These are phyloP conservation scores for Fusarium clavum DNA, from an alignment of 2,329 filamentous ascomycete species.

Conservation along the genomic window DNA sequence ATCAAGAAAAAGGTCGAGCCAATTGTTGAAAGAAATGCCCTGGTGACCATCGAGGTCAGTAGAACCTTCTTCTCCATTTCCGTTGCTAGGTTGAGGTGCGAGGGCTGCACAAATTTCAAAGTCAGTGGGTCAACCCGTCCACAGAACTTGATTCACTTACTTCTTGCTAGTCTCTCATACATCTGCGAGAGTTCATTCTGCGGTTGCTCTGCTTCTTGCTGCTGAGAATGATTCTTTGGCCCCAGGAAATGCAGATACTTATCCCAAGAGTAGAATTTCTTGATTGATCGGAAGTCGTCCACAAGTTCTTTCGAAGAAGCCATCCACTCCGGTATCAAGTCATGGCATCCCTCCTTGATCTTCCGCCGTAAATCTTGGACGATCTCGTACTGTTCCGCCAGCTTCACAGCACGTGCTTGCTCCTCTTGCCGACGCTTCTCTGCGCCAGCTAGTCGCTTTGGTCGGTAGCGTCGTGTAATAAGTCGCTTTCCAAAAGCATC, in stretches of 20 bases:
- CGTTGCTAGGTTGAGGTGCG: slow-evolving; percentile 47
- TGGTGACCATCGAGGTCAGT: slow-evolving; percentile 67
- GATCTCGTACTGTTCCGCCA: slow-evolving; percentile 57
- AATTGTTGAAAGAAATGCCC: slow-evolving; percentile 82
- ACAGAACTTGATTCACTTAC: slow-evolving; percentile 52
- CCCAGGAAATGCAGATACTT: slow-evolving; percentile 71
- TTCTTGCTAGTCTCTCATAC: slow-evolving; percentile 66
- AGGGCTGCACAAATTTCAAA: slow-evolving; percentile 45
- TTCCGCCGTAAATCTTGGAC: slow-evolving; percentile 57
- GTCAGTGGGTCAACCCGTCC: slow-evolving; percentile 9
- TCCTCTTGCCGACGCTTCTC: slow-evolving; percentile 60
- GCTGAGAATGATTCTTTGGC: slow-evolving; percentile 42
- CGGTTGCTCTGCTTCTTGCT: slow-evolving; percentile 45
- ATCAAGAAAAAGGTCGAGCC: slow-evolving; percentile 91
- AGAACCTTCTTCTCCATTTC: slow-evolving; percentile 43
- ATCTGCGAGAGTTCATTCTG: slow-evolving; percentile 63
- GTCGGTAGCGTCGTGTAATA: slow-evolving; percentile 58
- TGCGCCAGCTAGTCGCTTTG: slow-evolving; percentile 59
- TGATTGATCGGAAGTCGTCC: slow-evolving; percentile 72
- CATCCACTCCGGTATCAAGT: slow-evolving; percentile 67
- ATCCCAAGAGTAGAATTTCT: slow-evolving; percentile 74
- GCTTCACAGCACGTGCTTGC: slow-evolving; percentile 54
- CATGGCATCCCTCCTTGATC: slow-evolving; percentile 56
- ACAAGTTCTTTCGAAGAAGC: slow-evolving; percentile 68
- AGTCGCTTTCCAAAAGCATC: slow-evolving; percentile 38